Base-by-base conservation (phyloP, 2,329 filamentous ascomycete species). In the Aspergillus calidoustus region DNA sequence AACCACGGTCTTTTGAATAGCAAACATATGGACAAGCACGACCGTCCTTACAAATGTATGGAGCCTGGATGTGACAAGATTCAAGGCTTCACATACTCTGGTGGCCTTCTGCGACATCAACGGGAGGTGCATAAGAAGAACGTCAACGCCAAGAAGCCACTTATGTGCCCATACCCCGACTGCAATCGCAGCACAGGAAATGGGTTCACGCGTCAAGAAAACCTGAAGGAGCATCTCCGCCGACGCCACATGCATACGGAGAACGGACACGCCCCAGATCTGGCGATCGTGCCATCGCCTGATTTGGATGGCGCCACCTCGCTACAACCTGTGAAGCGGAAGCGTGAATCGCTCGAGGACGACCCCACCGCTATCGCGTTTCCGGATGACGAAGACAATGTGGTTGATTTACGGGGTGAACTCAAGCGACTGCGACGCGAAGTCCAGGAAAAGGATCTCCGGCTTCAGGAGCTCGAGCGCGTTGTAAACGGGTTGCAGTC, bases 1-100 rank as follows among this genome's bases (percentile, higher is more conserved):
- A 71, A 76, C 64, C 46, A 22, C 56, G 22, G 41, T 31, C 64
- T 50, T 59, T 62, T 41, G 13, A 56, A 63, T 67, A 96, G 92
- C 74, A 97, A 98, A 80, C 94, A 98, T 76, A 97, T 97, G 93
- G 94, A 98, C 80, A 97, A 97, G 76, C 94, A 98, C 75, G 93
- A 97, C 69, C 86, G 94, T 13, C 94, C 94, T 1, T 98, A 97
- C 74, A 91, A 93, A 71, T 98, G 94, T 77, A 84, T 82, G 23
- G 88, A 90, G 48, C 84, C 87, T n/a, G 91, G 90, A 43, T 97
- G 94, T 77, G 92, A 94, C 71, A 97, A 97, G 71, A 85, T 97
- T 0, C 91, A 91, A 56, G 94, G 94, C 1, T 98, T 98, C 77
- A 98, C 94, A 1, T 98, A 98, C 75, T 94, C 91, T 0, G 94